Evolutionary conservation across 805 yeast genomes (phyloP).

Genomic region (Candida odintsovae): DNA sequence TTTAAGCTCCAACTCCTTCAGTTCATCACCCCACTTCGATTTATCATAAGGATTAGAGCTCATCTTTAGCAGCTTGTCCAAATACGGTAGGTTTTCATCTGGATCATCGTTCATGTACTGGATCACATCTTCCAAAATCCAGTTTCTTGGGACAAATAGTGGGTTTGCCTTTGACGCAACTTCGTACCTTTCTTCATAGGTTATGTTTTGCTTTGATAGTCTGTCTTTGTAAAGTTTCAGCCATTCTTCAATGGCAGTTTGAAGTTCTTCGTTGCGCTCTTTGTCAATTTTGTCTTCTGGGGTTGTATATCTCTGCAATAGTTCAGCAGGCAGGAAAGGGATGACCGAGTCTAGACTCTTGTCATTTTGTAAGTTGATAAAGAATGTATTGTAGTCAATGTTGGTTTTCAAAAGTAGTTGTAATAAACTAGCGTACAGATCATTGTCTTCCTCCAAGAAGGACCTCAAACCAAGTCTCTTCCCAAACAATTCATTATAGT

Average conservation of each 20-base stretch:
- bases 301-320: slow-evolving; percentile 13
- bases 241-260: slow-evolving; percentile 44
- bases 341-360: slow-evolving; percentile 30
- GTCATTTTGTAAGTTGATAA: slow-evolving; percentile 52
- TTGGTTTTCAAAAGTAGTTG: slow-evolving; percentile 53
- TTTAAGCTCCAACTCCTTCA: slow-evolving; percentile 48
- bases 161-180: slow-evolving; percentile 59
- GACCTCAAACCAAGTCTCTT: slow-evolving; percentile 61
- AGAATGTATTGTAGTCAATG: slow-evolving; percentile 78
- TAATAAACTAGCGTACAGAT: slow-evolving; percentile 35
- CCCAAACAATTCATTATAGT: slow-evolving; percentile 52
- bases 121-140: slow-evolving; percentile 84
- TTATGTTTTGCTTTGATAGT: slow-evolving; percentile 30
- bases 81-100: slow-evolving; percentile 42
- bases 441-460: slow-evolving; percentile 34
- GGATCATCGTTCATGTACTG: slow-evolving; percentile 45
- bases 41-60: slow-evolving; percentile 67
- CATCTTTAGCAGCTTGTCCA: slow-evolving; percentile 66
- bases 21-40: slow-evolving; percentile 59
- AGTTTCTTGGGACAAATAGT: slow-evolving; percentile 71
- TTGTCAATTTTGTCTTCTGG: slow-evolving; percentile 27
- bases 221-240: slow-evolving; percentile 41
- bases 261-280: slow-evolving; percentile 36
- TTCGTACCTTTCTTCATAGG: slow-evolving; percentile 34
- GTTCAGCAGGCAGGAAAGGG: slow-evolving; percentile 24